Percentiles rank a stretch among this genome's conserved stretches.
These are phyloP conservation scores for Ceratobasidium sp. DNA, from an alignment of 1,284 basidiomycete species.

Conservation along the genomic window DNA sequence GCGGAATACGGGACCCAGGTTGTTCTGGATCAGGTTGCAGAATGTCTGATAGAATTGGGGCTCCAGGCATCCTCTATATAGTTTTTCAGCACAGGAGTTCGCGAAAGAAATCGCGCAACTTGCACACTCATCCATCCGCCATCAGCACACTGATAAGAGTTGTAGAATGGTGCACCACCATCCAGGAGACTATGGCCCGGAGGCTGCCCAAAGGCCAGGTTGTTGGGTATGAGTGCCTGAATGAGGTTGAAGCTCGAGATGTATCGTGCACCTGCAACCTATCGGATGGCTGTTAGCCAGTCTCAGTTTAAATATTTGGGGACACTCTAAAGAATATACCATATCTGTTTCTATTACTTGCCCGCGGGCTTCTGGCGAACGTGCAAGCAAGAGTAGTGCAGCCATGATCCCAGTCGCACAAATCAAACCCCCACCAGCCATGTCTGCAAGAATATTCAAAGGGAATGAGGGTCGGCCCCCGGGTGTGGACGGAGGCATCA, in stretches of 20 bases:
- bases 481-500: constrained; percentile 64
- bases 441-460: constrained; percentile 79
- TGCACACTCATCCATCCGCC: constrained; percentile 74
- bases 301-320: neutral
- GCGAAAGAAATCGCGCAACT: neutral
- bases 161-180: constrained; percentile 82
- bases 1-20: constrained; percentile 54
- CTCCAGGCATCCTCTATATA: constrained; percentile 67
- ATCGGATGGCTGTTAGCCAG: neutral
- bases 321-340: constrained; percentile 56
- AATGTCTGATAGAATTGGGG: constrained; percentile 72
- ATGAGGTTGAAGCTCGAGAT: constrained; percentile 74
- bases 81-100: neutral
- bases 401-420: constrained; percentile 78
- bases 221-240: constrained; percentile 53
- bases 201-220: constrained; percentile 51
- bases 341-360: constrained; percentile 82
- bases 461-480: constrained; percentile 72
- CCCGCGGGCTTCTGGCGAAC: constrained; percentile 66
- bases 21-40: constrained; percentile 62
- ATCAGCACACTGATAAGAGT: constrained; percentile 74
- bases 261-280: constrained; percentile 83
- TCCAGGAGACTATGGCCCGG: constrained; percentile 73
- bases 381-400: constrained; percentile 64
- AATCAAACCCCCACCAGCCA: constrained; percentile 82